Conservation (phyloP, 331 rosid genomes). For the Cydonia oblonga region DNA sequence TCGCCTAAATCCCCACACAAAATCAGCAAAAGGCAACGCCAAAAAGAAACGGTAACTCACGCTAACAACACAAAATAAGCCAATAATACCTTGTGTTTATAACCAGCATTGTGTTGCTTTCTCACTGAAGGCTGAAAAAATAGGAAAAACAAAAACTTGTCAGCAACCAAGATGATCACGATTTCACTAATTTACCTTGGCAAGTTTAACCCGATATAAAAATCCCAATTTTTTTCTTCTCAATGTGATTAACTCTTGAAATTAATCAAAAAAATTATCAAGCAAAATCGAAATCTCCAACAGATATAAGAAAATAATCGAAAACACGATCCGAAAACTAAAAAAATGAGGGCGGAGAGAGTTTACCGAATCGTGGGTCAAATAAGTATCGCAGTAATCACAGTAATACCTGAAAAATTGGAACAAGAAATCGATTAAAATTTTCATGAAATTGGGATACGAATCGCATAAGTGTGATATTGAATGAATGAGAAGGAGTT, state of each 20-base stretch:
- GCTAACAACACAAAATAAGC: not conserved
- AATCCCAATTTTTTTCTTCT: not conserved
- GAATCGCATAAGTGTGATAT: not conserved
- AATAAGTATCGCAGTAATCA: conserved; percentile 86
- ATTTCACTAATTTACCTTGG: not conserved
- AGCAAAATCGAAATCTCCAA: not conserved
- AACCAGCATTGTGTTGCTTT: conserved; percentile 95
- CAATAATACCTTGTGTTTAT: conserved; percentile 70
- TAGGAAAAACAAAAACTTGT: conserved; percentile 1
- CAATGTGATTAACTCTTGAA: not conserved
- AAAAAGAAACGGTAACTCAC: not conserved
- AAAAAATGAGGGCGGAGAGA: not conserved
- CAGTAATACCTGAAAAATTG: conserved; percentile 69
- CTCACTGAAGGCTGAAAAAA: conserved; percentile 81
- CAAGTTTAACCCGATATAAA: not conserved
- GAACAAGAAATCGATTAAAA: not conserved
- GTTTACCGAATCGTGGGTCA: conserved; percentile 85
- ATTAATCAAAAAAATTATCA: not conserved
- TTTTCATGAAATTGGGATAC: not conserved
- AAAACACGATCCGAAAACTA: not conserved
- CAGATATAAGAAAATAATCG: not conserved
- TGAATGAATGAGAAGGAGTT: not conserved
- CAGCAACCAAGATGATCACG: not conserved
- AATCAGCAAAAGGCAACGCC: not conserved
- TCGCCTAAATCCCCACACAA: conserved; percentile 38